A percentile compares a stretch with the other conserved stretches of the same genome.
These are phyloP conservation scores for Metarhizium brunneum DNA, from an alignment of 2,329 filamentous ascomycete genomes.

Conservation along the genomic window DNA sequence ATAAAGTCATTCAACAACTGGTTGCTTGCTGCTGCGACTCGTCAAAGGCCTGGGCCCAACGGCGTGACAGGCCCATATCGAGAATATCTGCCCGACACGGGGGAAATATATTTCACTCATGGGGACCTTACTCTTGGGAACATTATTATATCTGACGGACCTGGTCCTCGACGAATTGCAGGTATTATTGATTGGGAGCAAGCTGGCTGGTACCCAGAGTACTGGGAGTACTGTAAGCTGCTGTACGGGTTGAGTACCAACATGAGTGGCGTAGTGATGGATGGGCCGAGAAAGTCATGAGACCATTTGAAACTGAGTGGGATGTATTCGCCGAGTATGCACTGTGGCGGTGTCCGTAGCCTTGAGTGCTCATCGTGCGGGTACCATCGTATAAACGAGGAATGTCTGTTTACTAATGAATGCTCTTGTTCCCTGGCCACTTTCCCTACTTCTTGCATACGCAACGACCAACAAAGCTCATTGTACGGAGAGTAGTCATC, in stretches of 20 bases:
- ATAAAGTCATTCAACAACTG: constrained; percentile 14
- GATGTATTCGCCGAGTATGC: constrained; percentile 9
- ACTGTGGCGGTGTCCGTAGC: constrained; percentile 9
- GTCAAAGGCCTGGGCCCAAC: constrained; percentile 7
- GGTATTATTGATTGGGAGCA: constrained; percentile 17
- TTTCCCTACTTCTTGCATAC: not conserved
- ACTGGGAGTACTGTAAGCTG: constrained; percentile 21
- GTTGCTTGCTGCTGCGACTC: constrained; percentile 12
- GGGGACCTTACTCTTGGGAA: constrained; percentile 14
- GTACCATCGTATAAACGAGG: not conserved
- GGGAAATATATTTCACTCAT: constrained; percentile 14
- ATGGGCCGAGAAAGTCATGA: constrained; percentile 13
- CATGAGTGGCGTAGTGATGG: constrained; percentile 12
- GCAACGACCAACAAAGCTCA: not conserved
- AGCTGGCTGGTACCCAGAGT: constrained; percentile 20
- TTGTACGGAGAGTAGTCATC: not conserved
- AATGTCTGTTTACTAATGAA: not conserved
- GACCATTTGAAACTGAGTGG: constrained; percentile 8
- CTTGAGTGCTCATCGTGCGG: not conserved
- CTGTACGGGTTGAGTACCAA: constrained; percentile 8
- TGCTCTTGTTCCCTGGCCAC: not conserved
- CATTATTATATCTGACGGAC: constrained; percentile 11
- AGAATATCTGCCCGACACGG: constrained; percentile 11
- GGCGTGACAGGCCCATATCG: constrained; percentile 1
- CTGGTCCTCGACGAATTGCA: constrained; percentile 4